Evolutionary conservation across 495 filamentous ascomycete genomes (phyloP), one percentile per base, ranked within the genome.

Genomic region (Xylaria grammica): DNA sequence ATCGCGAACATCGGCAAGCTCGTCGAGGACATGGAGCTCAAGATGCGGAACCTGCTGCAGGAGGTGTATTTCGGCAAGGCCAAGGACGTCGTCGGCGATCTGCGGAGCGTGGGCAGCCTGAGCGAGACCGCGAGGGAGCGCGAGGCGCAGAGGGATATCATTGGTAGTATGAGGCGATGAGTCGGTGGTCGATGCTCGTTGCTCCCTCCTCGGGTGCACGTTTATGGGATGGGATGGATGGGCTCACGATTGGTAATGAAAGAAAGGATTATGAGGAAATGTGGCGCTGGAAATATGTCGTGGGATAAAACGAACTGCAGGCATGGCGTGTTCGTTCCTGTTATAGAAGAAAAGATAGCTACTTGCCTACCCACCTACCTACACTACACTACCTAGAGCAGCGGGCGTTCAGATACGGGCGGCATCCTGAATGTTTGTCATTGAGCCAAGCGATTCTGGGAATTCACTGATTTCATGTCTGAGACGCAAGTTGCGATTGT

Each of bases 1-100:
- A 93, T 99, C 66, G 91, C 91, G 53, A 99, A 99, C 75, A 92
- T 98, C 66, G 95, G 95, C 44, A 84, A 87, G 76, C 82, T 99
- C 72, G 94, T 99, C 50, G 95, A 99, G 82, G 96, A 99, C 80
- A 97, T 99, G 94, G 95, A 99, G 81, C 84, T 97, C 75, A 97
- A 97, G 86, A 99, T 99, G 96, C 88, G 95, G 53, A 99, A 98
- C 75, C 77, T 98, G 77, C 82, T 99, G 74, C 96, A 98, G 83
- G 95, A 99, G 81, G 95, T 99, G 53, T 99, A 99, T 79, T 99
- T 99, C 77, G 95, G 95, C 65, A 99, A 99, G 82, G 95, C 95
- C 11, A 97, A 94, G 84, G 95, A 99, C 77, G 93, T 99, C 3
- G 94, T 99, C n/a, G 95, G 94, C 34, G 94, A 98, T 74, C 82